Base-by-base conservation (phyloP, 345 rosid species). In the Citrus unshiu region DNA sequence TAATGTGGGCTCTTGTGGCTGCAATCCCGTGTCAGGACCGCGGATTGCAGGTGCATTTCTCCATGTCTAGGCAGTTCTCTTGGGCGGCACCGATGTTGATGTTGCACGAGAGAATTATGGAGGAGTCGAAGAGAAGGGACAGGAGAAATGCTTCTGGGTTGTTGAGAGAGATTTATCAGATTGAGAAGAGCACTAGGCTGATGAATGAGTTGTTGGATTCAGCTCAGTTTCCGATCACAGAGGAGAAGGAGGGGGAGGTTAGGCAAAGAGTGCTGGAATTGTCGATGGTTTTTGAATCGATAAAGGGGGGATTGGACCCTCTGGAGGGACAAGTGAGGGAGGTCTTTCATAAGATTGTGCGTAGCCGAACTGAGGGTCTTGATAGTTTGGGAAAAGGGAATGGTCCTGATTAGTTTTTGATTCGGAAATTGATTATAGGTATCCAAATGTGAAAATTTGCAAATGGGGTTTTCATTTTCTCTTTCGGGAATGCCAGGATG, bases 21-120 rank as follows among this genome's bases (percentile, higher is more conserved):
- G 97, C 98, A 6, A 91, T 96, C 51, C 99, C 98, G 1, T 96
- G 99, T 76, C 99, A 96, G 77, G 99, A 96, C 75, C 93, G 98
- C 58, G 98, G 99, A 0, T 70, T 96, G 86, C 97, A 92, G 73
- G 92, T 91, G 5, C 94, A 91, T 59, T 90, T 91, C 78, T 85
- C 89, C 24, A 82, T 90, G 59, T 95, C 99, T 1, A 90, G 95
- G 78, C 91, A 91, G 65, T 88, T 86, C 61, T 37, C 81, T 0
- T 96, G 98, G 99, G 90, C 92, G 0, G 90, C 83, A 22, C 86
- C 97, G 22, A 68, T 96, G 70, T 80, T 84, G 80, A 80, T 84
- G 2, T 77, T 96, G 84, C 97, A 91, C 74, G 98, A 96, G 79
- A 87, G 81, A 87, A 83, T 96, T 29, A 18, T 87, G 74, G 99